phyloP scores from a whole-genome alignment of 768 basidiomycete genomes.

The Termitomyces sp. region DNA sequence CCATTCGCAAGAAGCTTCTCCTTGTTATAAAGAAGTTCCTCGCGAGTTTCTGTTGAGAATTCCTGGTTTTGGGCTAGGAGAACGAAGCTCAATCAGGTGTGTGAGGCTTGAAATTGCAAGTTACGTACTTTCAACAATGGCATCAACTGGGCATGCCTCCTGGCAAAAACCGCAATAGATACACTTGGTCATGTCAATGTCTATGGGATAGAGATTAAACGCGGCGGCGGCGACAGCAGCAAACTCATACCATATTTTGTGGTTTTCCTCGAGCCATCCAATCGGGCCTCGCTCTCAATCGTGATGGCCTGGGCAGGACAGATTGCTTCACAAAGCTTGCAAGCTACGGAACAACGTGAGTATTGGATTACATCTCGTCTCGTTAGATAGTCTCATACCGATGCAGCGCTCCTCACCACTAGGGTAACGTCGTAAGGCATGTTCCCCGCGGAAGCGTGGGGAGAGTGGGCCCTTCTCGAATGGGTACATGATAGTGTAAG shows the following conservation, averaged over 20 bases:
- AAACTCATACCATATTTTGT: conserved; percentile 80
- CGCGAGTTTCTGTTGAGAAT: conserved; percentile 95
- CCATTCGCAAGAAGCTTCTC: conserved; percentile 97
- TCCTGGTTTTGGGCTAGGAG: conserved; percentile 89
- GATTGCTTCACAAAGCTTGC: conserved; percentile 98
- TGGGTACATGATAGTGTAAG: conserved; percentile 98
- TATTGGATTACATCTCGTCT: background rate
- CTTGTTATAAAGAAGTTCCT: conserved; percentile 98
- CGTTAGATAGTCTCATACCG: conserved; percentile 46
- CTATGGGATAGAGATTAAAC: conserved; percentile 29
- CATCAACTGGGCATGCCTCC: conserved; percentile 98
- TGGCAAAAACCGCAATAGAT: conserved; percentile 99
- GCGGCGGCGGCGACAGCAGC: conserved; percentile 13
- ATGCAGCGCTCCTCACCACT: conserved; percentile 99
- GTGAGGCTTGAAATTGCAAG: background rate
- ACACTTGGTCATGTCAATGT: conserved; percentile 99
- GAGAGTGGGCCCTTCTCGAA: conserved; percentile 98
- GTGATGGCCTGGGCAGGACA: conserved; percentile 99
- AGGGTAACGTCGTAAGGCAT: conserved; percentile 93
- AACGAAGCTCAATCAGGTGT: background rate
- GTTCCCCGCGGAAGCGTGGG: conserved; percentile 97
- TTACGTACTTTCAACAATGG: conserved; percentile 93
- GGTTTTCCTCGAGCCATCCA: conserved; percentile 93
- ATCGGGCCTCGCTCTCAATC: conserved; percentile 94
- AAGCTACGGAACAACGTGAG: conserved; percentile 48